Percentiles rank a stretch among this genome's conserved stretches.
phyloP scores from a whole-genome alignment of 768 basidiomycete species.

The Coprinopsis marcescibilis region DNA sequence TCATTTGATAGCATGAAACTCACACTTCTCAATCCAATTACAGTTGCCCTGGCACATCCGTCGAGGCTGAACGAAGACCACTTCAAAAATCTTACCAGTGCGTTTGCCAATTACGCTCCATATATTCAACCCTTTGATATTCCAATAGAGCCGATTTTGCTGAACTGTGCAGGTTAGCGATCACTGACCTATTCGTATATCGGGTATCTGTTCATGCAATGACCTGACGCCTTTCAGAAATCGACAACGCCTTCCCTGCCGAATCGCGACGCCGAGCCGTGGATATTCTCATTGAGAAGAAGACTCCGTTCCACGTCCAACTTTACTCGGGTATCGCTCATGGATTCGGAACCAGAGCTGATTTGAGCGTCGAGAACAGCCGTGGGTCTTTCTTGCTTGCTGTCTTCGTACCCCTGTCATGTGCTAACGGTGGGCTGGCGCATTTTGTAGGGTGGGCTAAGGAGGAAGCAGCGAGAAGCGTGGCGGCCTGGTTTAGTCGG shows the following conservation, averaged over 20 bases:
- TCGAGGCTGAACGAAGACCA: conserved; percentile 41
- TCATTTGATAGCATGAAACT: not conserved
- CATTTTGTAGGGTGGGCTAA: conserved; percentile 47
- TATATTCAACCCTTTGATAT: not conserved
- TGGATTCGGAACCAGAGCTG: conserved; percentile 45
- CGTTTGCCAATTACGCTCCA: conserved; percentile 12
- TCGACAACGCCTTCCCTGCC: conserved; percentile 46
- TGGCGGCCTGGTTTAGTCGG: conserved; percentile 46
- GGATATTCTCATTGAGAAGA: conserved; percentile 45
- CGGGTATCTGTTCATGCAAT: not conserved
- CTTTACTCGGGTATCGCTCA: conserved; percentile 46
- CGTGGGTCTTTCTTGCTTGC: conserved; percentile 22
- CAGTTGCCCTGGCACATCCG: conserved; percentile 56
- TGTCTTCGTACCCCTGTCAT: not conserved
- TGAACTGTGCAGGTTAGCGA: conserved; percentile 49
- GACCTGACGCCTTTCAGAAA: conserved; percentile 35
- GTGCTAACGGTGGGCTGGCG: not conserved
- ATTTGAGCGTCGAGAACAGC: conserved; percentile 32
- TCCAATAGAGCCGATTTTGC: conserved; percentile 42
- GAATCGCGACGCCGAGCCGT: conserved; percentile 49
- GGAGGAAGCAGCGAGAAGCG: conserved; percentile 48
- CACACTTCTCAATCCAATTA: not conserved
- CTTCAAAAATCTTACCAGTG: conserved; percentile 45
- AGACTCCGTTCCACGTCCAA: conserved; percentile 51
- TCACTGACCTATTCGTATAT: not conserved